A percentile compares a stretch with the other conserved stretches of the same genome.
These are phyloP conservation scores for Taphrina deformans DNA, from an alignment of 1,139 yeast genomes.

Conservation along the genomic window DNA sequence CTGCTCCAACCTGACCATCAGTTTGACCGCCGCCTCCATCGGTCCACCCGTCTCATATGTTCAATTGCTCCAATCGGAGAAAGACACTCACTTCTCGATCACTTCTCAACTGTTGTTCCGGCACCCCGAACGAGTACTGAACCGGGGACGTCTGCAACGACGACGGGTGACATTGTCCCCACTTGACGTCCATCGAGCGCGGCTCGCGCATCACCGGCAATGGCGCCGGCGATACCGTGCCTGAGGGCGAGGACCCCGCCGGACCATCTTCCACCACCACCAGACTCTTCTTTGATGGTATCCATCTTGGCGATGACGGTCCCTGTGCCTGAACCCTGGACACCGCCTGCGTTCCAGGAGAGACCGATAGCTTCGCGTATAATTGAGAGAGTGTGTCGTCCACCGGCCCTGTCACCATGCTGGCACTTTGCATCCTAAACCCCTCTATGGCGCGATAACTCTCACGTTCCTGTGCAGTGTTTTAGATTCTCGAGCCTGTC, in stretches of 20 bases:
- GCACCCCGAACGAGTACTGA: conserved; percentile 5
- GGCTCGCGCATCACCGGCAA: neutral
- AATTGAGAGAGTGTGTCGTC: neutral
- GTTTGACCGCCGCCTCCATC: too few relatives aligned
- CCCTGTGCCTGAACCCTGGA: too few relatives aligned
- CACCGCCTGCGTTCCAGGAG: neutral
- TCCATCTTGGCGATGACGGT: neutral
- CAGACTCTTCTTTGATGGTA: neutral
- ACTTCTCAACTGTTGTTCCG: neutral
- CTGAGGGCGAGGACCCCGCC: neutral
- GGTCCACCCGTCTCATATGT: too few relatives aligned
- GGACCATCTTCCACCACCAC: too few relatives aligned
- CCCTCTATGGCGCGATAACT: neutral
- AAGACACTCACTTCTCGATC: conserved; percentile 5
- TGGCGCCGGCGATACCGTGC: neutral
- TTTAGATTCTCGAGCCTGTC: too few relatives aligned
- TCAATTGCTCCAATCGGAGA: neutral
- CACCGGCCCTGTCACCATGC: neutral
- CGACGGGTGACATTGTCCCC: neutral
- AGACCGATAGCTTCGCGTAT: neutral
- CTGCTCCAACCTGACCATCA: too few relatives aligned
- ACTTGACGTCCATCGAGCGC: neutral
- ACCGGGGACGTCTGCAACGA: neutral
- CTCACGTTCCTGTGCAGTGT: too few relatives aligned
- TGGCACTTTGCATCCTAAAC: neutral